A percentile compares a stretch with the other conserved stretches of the same genome.
Conservation (phyloP, 192 early-diverging fungal species). For the Coemansia sp. region DNA sequence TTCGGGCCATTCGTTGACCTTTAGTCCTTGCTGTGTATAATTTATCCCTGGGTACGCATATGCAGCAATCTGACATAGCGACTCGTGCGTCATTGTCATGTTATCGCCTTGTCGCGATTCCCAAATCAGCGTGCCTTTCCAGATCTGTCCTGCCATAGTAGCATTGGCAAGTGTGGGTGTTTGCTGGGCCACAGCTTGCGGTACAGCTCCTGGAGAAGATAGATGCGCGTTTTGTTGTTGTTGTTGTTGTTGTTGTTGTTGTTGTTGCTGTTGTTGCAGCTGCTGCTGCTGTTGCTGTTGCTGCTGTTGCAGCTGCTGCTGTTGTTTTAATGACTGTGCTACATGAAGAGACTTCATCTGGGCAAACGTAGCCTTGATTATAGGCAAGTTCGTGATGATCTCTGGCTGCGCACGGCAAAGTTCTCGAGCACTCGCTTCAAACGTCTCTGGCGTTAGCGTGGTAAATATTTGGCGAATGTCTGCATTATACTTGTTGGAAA, state of each 20-base stretch:
- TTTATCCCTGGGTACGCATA: constrained; percentile 20
- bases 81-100: constrained; percentile 17
- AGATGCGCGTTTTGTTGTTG: constrained; percentile 19
- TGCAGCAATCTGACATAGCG: constrained; percentile 25
- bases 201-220: constrained; percentile 11
- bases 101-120: constrained; percentile 30
- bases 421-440: constrained; percentile 35
- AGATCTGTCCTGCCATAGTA: constrained; percentile 9
- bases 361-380: constrained; percentile 17
- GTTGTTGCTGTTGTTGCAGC: constrained; percentile 9
- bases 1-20: constrained; percentile 44
- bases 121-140: constrained; percentile 38
- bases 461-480: constrained; percentile 24
- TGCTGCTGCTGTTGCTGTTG: constrained; percentile 14
- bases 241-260: constrained; percentile 17
- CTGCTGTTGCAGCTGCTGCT: constrained; percentile 12
- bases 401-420: constrained; percentile 29
- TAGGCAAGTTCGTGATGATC: constrained; percentile 15
- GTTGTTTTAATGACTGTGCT: constrained; percentile 7
- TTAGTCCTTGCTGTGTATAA: constrained; percentile 20
- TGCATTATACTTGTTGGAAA: constrained; percentile 15
- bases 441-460: constrained; percentile 24
- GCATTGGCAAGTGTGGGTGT: neutral
- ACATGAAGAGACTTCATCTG: constrained; percentile 17
- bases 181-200: constrained; percentile 8